Base-by-base conservation (phyloP, 2,329 filamentous ascomycete species). In the Gnomoniopsis sp. region DNA sequence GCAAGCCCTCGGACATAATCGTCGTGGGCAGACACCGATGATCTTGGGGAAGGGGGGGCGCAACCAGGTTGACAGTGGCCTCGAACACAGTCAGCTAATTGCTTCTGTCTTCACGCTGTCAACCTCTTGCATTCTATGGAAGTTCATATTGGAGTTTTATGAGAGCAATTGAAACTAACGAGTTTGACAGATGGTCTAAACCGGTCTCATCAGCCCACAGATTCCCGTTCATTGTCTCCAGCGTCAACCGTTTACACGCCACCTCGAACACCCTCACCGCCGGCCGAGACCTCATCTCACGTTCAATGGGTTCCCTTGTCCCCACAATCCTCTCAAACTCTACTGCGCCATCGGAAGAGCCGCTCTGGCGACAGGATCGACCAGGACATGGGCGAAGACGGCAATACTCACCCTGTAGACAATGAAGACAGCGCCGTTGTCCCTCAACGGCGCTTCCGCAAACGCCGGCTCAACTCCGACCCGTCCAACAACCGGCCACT, bases 311-410 rank as follows among this genome's bases (percentile, higher is more conserved):
- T 75, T 2, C 79, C 80, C 0, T 65, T 83, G 44, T 82, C 79
- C 2, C 80, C 80, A 0, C 75, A 77, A 54, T 81, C 78, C 17
- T 75, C 75, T 0, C 73, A 69, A 56, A 80, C 78, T 0, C 75
- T 81, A 65, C 69, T 72, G 21, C 68, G 71, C 26, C 79, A 79
- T 59, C 74, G 67, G 43, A 53, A 53, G 8, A 61, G 44, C 21
- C 55, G 55, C 21, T 53, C 59, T 15, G 19, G 19, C 14, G 60
- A 33, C 6, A 21, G 11, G 10, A 38, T 14, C 12, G 34, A 47
- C n/a, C 41, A 19, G 17, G n/a, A 44, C 15, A 8, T 48, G 10
- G 44, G 47, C 43, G 30, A 48, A 14, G 26, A 55, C 15, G 10
- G 14, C 23, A 19, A 36, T 1, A 22, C 30, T 11, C 8, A 19